These are phyloP conservation scores for Umbelopsis sp. DNA, from an alignment of 192 early-diverging fungal species.

Conservation along the genomic window DNA sequence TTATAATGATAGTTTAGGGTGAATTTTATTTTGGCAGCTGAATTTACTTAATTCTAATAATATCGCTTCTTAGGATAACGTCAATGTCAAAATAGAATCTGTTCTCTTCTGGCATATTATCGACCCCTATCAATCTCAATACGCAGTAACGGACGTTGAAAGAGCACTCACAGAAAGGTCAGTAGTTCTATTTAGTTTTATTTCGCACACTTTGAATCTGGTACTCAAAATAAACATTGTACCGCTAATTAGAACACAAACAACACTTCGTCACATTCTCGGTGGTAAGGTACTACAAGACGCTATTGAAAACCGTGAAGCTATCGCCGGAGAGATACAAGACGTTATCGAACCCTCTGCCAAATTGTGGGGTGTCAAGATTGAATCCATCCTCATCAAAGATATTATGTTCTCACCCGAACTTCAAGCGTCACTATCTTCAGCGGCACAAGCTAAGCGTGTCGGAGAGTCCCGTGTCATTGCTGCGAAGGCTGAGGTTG, in stretches of 20 bases:
- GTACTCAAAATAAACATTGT: background rate
- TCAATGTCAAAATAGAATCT: constrained; percentile 80
- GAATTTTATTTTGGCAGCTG: too few species aligned
- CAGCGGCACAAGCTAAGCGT: constrained; percentile 86
- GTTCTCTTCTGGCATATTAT: constrained; percentile 86
- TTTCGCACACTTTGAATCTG: too few species aligned
- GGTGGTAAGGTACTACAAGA: constrained; percentile 85
- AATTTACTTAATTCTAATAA: background rate
- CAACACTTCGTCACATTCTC: constrained; percentile 81
- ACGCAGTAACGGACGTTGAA: constrained; percentile 74
- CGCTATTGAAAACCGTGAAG: constrained; percentile 84
- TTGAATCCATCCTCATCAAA: constrained; percentile 85
- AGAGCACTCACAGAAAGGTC: constrained; percentile 78
- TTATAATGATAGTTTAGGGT: too few species aligned
- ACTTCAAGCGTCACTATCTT: constrained; percentile 80
- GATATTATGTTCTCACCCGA: constrained; percentile 77
- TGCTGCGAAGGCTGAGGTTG: constrained; percentile 83
- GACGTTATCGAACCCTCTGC: constrained; percentile 84
- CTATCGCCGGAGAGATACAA: constrained; percentile 81
- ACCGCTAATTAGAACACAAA: constrained; percentile 63
- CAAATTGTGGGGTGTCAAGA: constrained; percentile 75
- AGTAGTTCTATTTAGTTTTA: background rate
- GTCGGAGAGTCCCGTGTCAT: constrained; percentile 90
- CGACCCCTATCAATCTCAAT: constrained; percentile 79
- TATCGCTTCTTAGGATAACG: constrained; percentile 66